Base-by-base conservation (phyloP, 1,139 yeast genomes). In the Debaryomyces psychrophilus region DNA sequence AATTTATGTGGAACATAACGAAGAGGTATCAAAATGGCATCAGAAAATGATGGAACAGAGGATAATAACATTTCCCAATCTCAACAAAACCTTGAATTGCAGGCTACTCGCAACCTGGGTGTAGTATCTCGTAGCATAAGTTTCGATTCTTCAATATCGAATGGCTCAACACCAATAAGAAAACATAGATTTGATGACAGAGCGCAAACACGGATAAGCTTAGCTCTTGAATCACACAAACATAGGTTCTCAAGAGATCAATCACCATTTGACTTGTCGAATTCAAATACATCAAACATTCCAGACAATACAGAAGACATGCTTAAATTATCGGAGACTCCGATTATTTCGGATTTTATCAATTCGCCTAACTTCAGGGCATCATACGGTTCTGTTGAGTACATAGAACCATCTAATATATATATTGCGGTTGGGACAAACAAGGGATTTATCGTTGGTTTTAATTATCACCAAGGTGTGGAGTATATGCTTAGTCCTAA, bases 381-480 rank as follows among this genome's bases (percentile, higher is more conserved):
- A 5, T 45, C 49, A 2, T 74, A 77, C 53, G 96, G 95, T 0
- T 58, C 62, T 1, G 78, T 84, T 0, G 67, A 75, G 0, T 64
- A 68, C 20, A 57, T 85, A 7, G 67, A 73, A 3, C 73, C 83
- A 0, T 75, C 82, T 1, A 71, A 82, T 3, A 47, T 68, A 7
- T 71, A 71, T 44, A 71, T 89, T 2, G 81, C 80, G 0, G 58
- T 88, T 9, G 95, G 90, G 2, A 87, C 95, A 0, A 57, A 74
- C 1, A 72, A 72, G 41, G 92, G 92, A 1, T 67, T 62, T 39
- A 71, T 87, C 0, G 61, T 86, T 14, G 69, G 84, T 1, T 88
- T 85, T 61, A 85, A 82, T 57, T 86, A 83, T 54, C 76, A 75
- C 41, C 95, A 88, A 61, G 67, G 62, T 31, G 61, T 82, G 11